Percentiles rank a stretch among this genome's conserved stretches.
Conservation (phyloP, 1,139 yeast species). For the Hanseniaspora uvarum region DNA sequence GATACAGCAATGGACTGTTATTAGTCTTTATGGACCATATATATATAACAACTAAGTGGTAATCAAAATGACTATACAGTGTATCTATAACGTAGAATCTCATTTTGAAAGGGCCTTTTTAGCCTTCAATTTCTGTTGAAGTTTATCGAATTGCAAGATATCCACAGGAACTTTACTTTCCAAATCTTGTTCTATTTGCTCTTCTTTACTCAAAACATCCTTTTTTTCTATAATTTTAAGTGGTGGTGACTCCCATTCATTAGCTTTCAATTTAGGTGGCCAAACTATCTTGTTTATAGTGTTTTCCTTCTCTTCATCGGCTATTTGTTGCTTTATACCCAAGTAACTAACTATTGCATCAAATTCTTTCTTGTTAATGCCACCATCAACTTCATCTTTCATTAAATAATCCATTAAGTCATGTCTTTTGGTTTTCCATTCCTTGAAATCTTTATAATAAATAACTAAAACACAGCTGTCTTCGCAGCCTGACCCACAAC, state of each 20-base stretch:
- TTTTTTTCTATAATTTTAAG: background rate
- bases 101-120: background rate
- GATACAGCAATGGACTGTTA: background rate
- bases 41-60: no score
- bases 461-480: slow-evolving; percentile 89
- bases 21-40: no score
- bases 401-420: slow-evolving; percentile 21
- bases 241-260: slow-evolving; percentile 16
- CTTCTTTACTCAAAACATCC: background rate
- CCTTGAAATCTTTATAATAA: slow-evolving; percentile 74
- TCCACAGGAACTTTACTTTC: slow-evolving; percentile 11
- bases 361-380: slow-evolving; percentile 2
- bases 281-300: background rate
- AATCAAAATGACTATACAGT: background rate
- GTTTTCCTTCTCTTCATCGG: background rate
- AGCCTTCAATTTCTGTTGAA: slow-evolving; percentile 7
- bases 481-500: slow-evolving; percentile 95
- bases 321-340: slow-evolving; percentile 1
- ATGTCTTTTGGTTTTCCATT: slow-evolving; percentile 57
- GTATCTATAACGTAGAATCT: background rate
- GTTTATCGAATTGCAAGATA: slow-evolving; percentile 11
- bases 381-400: background rate
- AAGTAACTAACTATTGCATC: slow-evolving; percentile 1
- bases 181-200: background rate
- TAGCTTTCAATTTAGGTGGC: background rate